Base-by-base conservation (phyloP, 2,329 filamentous ascomycete species). In the Aspergillus phoenicis region DNA sequence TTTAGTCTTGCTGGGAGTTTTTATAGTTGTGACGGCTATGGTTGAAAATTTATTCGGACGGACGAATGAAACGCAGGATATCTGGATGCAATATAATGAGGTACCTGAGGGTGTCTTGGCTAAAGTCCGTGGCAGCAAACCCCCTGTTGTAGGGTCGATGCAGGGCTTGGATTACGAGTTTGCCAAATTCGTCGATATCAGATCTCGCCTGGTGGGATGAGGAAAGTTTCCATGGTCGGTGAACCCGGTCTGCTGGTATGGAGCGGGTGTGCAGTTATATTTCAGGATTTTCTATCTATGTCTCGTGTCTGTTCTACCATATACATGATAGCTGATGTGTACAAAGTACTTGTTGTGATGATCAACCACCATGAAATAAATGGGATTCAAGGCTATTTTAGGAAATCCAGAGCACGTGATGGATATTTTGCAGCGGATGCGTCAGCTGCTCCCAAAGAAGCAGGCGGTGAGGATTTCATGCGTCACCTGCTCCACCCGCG, bases 401-500 rank as follows among this genome's bases (percentile, higher is more conserved):
- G 26, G 47, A 28, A 30, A 17, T 28, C 0, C 15, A 10, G 5
- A 30, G 17, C 47, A 51, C 30, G 47, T 51, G 47, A 51, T 6
- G 5, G 5, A n/a, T 15, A n/a, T 30, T 30, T 17, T 26, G 47
- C n/a, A 28, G 47, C 28, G 47, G 26, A 30, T 51, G 47, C 47
- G 47, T 51, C 47, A 51, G 47, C 47, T 51, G 15, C 15, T 4
- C 8, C 26, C n/a, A 10, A 51, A 17, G 47, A 26, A 38, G 8
- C 20, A 52, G 20, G 48, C 47, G 47, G 30, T 36, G 57, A 28
- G n/a, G 13, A 15, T 4, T 4, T 24, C 28, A 26, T 59, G 49
- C 57, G 49, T 59, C 57, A 59, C 45, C 57, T 45, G 57, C 57
- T 53, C 57, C 57, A 53, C 38, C 39, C 13, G 24, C 17, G 17